Evolutionary conservation across 2,329 filamentous ascomycete genomes (phyloP).

Genomic region (Monosporascus sp.): DNA sequence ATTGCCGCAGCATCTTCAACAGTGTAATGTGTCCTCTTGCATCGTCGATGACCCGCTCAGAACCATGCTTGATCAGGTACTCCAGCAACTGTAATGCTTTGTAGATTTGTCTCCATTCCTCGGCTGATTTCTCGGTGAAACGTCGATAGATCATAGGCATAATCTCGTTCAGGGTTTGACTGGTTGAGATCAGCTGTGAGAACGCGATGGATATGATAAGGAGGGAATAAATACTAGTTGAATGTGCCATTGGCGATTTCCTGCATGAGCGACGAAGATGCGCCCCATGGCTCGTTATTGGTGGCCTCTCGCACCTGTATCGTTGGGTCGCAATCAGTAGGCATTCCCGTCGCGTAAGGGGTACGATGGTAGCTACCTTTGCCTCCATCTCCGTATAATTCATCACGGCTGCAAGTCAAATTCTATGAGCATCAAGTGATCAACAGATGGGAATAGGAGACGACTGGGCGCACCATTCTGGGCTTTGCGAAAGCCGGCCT

Average conservation of each 20-base stretch:
- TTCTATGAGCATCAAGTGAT: conserved; percentile 10
- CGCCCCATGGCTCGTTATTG: conserved; percentile 98
- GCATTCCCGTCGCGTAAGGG: conserved; percentile 1
- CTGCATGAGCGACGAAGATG: conserved; percentile 81
- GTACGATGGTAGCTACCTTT: conserved; percentile 38
- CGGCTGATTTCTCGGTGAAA: conserved; percentile 95
- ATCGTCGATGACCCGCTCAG: conserved; percentile 94
- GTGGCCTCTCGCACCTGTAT: conserved; percentile 88
- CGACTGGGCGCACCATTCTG: conserved; percentile 72
- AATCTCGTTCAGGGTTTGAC: conserved; percentile 95
- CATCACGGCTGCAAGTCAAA: conserved; percentile 71
- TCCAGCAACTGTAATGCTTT: conserved; percentile 95
- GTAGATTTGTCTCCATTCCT: conserved; percentile 99
- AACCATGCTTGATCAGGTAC: conserved; percentile 96
- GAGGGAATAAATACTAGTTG: conserved; percentile 70
- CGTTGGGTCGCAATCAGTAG: conserved; percentile 5
- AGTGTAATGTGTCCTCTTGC: conserved; percentile 91
- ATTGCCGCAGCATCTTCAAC: conserved; percentile 96
- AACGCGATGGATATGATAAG: background rate
- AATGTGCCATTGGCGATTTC: conserved; percentile 97
- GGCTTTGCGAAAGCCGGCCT: conserved; percentile 89
- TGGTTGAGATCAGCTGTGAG: conserved; percentile 30
- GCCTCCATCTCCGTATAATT: conserved; percentile 94
- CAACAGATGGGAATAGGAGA: conserved; percentile 13
- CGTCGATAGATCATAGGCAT: conserved; percentile 99